phyloP scores from a whole-genome alignment of 495 filamentous ascomycete species.

The Bombardia bombarda region DNA sequence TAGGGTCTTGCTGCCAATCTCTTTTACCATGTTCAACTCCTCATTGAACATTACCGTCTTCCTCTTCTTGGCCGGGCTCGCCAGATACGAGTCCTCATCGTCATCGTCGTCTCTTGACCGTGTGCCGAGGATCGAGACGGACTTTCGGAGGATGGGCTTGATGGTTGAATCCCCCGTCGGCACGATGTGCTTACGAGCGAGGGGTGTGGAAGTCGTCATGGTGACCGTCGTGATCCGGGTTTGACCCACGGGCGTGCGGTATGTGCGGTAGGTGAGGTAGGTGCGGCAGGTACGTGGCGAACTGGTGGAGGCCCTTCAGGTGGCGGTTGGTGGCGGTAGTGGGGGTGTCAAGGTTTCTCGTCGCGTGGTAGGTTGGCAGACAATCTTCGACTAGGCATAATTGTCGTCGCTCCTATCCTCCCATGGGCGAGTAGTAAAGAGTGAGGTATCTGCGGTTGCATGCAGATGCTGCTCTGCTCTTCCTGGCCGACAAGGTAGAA shows the following conservation, averaged over 20 bases:
- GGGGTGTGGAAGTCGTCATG: slow-evolving; percentile 24
- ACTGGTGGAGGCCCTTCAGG: not conserved
- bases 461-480: not conserved
- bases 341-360: not conserved
- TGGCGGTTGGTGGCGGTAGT: not conserved
- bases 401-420: not conserved
- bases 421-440: not conserved
- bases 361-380: slow-evolving; percentile 3
- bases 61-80: slow-evolving; percentile 50
- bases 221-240: not conserved
- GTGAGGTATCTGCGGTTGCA: too few relatives aligned
- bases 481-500: not conserved
- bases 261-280: too few relatives aligned
- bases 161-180: slow-evolving; percentile 21
- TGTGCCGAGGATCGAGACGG: slow-evolving; percentile 26
- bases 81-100: slow-evolving; percentile 27
- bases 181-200: slow-evolving; percentile 14
- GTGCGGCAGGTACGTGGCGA: too few relatives aligned
- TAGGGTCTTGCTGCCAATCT: slow-evolving; percentile 36
- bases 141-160: slow-evolving; percentile 38
- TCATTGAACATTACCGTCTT: slow-evolving; percentile 65
- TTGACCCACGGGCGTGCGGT: not conserved
- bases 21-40: slow-evolving; percentile 56
- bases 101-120: slow-evolving; percentile 31
- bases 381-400: slow-evolving; percentile 6